Conservation (phyloP, 768 basidiomycete genomes). For the Boletus pseudo-olivaceus region DNA sequence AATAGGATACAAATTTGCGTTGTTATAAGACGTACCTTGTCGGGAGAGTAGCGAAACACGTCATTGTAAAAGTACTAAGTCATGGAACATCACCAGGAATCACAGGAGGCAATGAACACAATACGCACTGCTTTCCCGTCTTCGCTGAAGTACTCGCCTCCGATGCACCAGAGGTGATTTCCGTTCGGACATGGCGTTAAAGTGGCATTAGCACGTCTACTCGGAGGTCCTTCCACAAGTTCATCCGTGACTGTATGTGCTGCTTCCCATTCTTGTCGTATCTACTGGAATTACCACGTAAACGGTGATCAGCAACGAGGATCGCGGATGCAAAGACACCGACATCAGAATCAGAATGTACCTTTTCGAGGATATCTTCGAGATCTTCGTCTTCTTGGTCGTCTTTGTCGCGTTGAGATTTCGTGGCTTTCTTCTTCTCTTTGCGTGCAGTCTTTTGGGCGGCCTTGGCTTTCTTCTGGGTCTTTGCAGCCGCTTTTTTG, state of each 20-base stretch:
- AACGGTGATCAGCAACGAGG: background rate
- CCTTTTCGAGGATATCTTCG: conserved; percentile 80
- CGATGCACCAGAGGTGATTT: conserved; percentile 79
- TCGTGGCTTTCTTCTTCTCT: conserved; percentile 56
- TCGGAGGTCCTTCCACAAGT: conserved; percentile 77
- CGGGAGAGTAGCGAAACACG: conserved; percentile 80
- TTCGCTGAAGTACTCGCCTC: conserved; percentile 85
- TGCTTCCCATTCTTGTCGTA: conserved; percentile 79
- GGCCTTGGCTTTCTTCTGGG: conserved; percentile 64
- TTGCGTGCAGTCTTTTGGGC: conserved; percentile 68
- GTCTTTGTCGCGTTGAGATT: conserved; percentile 42
- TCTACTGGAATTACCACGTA: conserved; percentile 45
- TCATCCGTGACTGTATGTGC: conserved; percentile 84
- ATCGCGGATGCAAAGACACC: background rate
- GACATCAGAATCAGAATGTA: conserved; percentile 25
- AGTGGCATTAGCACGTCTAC: conserved; percentile 79
- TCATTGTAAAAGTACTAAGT: conserved; percentile 82
- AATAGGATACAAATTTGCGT: background rate
- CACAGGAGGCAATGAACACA: accelerated
- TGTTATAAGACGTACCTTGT: conserved; percentile 47
- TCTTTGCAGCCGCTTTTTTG: conserved; percentile 51
- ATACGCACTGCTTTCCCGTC: conserved; percentile 70
- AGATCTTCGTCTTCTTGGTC: conserved; percentile 75
- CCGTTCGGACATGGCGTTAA: conserved; percentile 77
- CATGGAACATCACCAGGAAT: background rate